Evolutionary conservation across 305 asterid species (phyloP).

Genomic region (Solanum hybrid): DNA sequence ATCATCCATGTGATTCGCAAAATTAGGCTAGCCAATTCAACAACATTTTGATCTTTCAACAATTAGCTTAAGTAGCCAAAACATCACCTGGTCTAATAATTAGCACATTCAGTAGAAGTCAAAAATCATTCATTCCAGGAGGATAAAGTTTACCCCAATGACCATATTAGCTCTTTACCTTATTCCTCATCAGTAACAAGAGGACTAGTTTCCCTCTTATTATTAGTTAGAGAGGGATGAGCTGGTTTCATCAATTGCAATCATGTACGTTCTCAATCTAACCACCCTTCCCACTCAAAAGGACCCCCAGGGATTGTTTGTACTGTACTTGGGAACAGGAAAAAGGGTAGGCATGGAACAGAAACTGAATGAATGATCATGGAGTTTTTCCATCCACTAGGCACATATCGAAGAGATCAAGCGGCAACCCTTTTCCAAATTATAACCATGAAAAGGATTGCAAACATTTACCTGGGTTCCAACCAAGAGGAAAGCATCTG

Average conservation of each 20-base stretch:
- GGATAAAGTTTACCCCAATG: neutral
- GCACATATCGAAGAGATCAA: neutral
- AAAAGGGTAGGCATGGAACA: neutral
- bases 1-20: neutral
- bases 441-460: neutral
- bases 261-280: neutral
- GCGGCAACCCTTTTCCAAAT: neutral
- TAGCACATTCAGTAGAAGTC: neutral
- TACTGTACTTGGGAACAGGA: neutral
- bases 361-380: neutral
- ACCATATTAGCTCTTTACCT: neutral
- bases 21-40: neutral
- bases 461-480: slow-evolving; percentile 78
- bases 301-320: neutral
- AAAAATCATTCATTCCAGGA: neutral
- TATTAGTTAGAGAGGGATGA: neutral
- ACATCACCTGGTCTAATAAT: neutral
- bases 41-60: neutral
- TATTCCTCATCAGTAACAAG: neutral
- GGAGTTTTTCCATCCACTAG: neutral
- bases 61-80: neutral
- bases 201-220: neutral
- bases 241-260: neutral
- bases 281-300: neutral
- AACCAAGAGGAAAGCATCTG: slow-evolving; percentile 87